Conservation (phyloP, 225 moss, liverwort and hornwort genomes). For the Polytrichum formosum region DNA sequence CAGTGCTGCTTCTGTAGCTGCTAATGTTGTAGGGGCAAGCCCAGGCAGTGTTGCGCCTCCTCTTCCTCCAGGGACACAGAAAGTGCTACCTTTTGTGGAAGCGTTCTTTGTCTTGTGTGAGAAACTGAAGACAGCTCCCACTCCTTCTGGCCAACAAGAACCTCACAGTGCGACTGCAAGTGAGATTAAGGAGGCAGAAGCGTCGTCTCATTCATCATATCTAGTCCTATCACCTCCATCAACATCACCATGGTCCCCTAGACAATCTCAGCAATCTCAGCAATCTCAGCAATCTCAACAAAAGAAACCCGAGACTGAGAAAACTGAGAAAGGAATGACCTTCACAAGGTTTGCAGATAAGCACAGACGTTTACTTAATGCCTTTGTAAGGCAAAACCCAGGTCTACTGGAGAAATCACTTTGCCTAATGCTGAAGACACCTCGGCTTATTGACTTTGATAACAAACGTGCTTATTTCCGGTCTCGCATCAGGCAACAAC, state of each 20-base stretch:
- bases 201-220: conserved; percentile 51
- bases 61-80: conserved; percentile 88
- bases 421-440: conserved; percentile 65
- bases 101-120: conserved; percentile 95
- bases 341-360: conserved; percentile 92
- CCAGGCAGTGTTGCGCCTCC: conserved; percentile 75
- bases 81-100: conserved; percentile 87
- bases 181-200: conserved; percentile 90
- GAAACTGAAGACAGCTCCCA: conserved; percentile 70
- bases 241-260: conserved; percentile 69
- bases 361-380: conserved; percentile 88
- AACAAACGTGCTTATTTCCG: conserved; percentile 95
- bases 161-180: conserved; percentile 84
- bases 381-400: conserved; percentile 86
- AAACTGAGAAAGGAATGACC: conserved; percentile 72
- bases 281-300: conserved; percentile 24
- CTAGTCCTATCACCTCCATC: conserved; percentile 48
- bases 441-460: conserved; percentile 95
- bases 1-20: conserved; percentile 44
- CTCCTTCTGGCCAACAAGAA: conserved; percentile 60
- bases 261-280: conserved; percentile 30
- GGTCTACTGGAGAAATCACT: conserved; percentile 79
- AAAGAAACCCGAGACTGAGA: conserved; percentile 51
- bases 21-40: conserved; percentile 54
- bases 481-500: conserved; percentile 91